Percentiles rank a stretch among this genome's conserved stretches.
Evolutionary conservation across 2,329 filamentous ascomycete genomes (phyloP).

Genomic region (Fusarium circinatum): DNA sequence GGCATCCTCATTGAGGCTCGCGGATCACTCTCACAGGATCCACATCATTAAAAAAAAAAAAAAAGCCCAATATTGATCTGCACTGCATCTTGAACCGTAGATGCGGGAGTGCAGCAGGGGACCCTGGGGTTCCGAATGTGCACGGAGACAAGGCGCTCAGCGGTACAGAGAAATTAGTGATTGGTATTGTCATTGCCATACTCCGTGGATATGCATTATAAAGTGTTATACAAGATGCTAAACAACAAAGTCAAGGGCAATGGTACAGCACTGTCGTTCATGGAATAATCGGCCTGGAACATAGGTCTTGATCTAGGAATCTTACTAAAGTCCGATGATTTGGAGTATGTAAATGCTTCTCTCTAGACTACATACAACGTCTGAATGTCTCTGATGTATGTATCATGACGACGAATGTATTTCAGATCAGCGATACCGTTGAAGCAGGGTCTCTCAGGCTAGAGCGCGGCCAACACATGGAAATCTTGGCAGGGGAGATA

Average conservation of each 20-base stretch:
- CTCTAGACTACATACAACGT: not conserved
- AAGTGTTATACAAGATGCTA: not conserved
- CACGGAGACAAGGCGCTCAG: constrained; percentile 10
- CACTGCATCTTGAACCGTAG: constrained; percentile 34
- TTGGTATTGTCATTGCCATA: not conserved
- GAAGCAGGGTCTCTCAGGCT: not conserved
- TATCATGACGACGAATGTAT: constrained; percentile 12
- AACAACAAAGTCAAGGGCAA: not conserved
- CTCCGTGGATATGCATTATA: not conserved
- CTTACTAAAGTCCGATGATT: not conserved
- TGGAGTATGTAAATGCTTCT: not conserved
- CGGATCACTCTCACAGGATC: constrained; percentile 15
- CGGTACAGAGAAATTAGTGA: not conserved
- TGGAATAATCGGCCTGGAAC: not conserved
- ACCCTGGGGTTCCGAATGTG: constrained; percentile 15
- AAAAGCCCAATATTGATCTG: constrained; percentile 28
- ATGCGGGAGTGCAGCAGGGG: constrained; percentile 30
- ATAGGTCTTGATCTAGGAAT: not conserved
- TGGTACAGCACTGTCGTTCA: not conserved
- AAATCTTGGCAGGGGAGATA: constrained; percentile 31
- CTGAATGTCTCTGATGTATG: constrained; percentile 7
- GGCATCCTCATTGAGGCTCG: not conserved
- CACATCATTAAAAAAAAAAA: not conserved
- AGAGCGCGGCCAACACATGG: not conserved
- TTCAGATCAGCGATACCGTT: constrained; percentile 9